Conservation (phyloP, 129 eudicot species). For the Dittrichia graveolens region DNA sequence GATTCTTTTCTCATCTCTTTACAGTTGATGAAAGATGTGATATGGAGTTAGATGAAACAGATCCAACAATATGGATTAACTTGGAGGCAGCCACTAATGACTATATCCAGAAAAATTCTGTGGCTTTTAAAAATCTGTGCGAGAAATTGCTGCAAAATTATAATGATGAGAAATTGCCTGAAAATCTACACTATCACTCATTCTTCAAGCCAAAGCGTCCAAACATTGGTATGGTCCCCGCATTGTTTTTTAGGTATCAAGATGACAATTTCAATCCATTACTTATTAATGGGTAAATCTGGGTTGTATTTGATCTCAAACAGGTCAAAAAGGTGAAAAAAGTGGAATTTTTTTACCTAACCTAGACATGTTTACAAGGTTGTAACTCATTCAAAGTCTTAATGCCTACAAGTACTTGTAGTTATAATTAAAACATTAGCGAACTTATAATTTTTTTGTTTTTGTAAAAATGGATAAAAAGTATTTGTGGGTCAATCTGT, state of each 20-base stretch:
- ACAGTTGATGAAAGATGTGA: slow-evolving; percentile 98
- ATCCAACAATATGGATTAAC: slow-evolving; percentile 83
- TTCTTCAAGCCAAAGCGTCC: slow-evolving; percentile 47
- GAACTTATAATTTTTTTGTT: too few species aligned
- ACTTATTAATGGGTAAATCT: not conserved
- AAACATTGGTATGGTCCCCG: slow-evolving; percentile 35
- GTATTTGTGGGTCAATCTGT: too few species aligned
- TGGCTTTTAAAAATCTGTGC: slow-evolving; percentile 61
- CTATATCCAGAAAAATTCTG: slow-evolving; percentile 60
- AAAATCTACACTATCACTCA: slow-evolving; percentile 46
- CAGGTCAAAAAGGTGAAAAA: too few species aligned
- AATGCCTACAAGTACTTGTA: too few species aligned
- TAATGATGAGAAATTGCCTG: slow-evolving; percentile 55
- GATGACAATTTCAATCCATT: too few species aligned
- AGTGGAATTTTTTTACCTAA: too few species aligned
- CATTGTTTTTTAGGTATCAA: slow-evolving; percentile 19
- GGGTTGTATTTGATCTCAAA: too few species aligned
- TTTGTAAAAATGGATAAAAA: too few species aligned
- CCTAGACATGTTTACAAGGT: too few species aligned
- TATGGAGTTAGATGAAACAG: slow-evolving; percentile 98
- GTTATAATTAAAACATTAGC: too few species aligned
- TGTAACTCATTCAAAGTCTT: too few species aligned
- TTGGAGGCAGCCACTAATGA: slow-evolving; percentile 88
- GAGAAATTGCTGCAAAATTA: slow-evolving; percentile 59
- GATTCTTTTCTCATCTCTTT: slow-evolving; percentile 10